Evolutionary conservation across 2,329 filamentous ascomycete species (phyloP).

Genomic region (Colletotrichum euphorbiae): DNA sequence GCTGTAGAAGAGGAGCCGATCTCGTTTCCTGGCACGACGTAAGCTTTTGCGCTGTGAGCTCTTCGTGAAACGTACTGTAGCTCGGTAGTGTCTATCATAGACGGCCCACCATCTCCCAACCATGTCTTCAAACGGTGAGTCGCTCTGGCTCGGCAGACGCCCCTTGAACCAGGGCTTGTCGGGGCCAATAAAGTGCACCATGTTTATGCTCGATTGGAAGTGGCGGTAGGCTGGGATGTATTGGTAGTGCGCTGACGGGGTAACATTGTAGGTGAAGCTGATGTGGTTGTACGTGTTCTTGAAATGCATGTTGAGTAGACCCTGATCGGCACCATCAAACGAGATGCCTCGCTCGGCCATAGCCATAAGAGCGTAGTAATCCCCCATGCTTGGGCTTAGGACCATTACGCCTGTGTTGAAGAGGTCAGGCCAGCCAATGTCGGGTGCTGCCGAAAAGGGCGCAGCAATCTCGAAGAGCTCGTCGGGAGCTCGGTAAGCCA

Average conservation of each 20-base stretch:
- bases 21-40: slow-evolving; percentile 19
- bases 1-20: not conserved
- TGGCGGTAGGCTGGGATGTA: slow-evolving; percentile 95
- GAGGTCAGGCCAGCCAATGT: slow-evolving; percentile 97
- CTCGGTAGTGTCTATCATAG: slow-evolving; percentile 86
- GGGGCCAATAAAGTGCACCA: slow-evolving; percentile 94
- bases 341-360: slow-evolving; percentile 89
- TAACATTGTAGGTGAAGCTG: slow-evolving; percentile 97
- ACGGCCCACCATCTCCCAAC: slow-evolving; percentile 92
- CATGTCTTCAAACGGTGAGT: slow-evolving; percentile 83
- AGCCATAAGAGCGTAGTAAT: slow-evolving; percentile 86
- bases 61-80: slow-evolving; percentile 55
- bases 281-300: slow-evolving; percentile 84
- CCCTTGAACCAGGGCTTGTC: slow-evolving; percentile 89
- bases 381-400: slow-evolving; percentile 84
- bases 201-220: slow-evolving; percentile 88
- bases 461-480: slow-evolving; percentile 82
- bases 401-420: slow-evolving; percentile 99
- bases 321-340: slow-evolving; percentile 97
- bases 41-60: not conserved
- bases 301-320: slow-evolving; percentile 95
- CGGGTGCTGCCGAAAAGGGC: slow-evolving; percentile 80
- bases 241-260: slow-evolving; percentile 95
- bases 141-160: slow-evolving; percentile 64
- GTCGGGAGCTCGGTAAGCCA: slow-evolving; percentile 90